These are phyloP conservation scores for Diatrype stigma DNA, from an alignment of 2,329 filamentous ascomycete species.

Conservation along the genomic window DNA sequence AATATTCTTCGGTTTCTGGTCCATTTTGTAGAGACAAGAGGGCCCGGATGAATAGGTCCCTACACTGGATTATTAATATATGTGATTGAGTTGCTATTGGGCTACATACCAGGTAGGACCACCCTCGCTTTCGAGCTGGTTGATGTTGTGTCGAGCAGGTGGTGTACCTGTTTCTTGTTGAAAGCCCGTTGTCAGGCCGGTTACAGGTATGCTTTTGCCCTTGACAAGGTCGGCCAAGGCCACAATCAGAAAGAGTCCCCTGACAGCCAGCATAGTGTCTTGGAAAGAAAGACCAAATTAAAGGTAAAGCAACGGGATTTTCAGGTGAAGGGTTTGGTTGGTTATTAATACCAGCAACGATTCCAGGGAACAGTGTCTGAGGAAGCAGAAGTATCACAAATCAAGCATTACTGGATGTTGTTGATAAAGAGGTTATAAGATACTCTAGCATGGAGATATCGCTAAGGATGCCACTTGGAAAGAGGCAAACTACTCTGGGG, in stretches of 20 bases:
- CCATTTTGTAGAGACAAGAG: slow-evolving; percentile 39
- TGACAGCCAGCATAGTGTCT: not conserved
- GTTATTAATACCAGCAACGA: no score
- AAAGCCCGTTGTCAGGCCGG: slow-evolving; percentile 22
- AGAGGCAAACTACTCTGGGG: not conserved
- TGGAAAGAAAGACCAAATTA: not conserved
- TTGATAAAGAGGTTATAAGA: no score
- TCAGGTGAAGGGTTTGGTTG: no score
- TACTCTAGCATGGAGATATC: no score
- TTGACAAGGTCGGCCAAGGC: not conserved
- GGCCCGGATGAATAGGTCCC: slow-evolving; percentile 48
- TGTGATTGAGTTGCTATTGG: not conserved
- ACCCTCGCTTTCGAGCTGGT: slow-evolving; percentile 33
- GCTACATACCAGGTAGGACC: slow-evolving; percentile 21
- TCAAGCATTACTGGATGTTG: no score
- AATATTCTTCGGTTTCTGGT: slow-evolving; percentile 37
- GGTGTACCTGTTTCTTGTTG: slow-evolving; percentile 31
- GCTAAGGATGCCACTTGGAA: not conserved
- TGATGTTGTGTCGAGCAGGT: slow-evolving; percentile 45
- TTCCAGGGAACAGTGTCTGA: no score
- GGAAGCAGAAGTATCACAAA: no score
- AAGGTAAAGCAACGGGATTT: not conserved
- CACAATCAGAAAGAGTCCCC: slow-evolving; percentile 1
- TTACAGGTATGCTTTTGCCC: slow-evolving; percentile 13
- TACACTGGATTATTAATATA: slow-evolving; percentile 10